Evolutionary conservation across 306 rosid genomes (phyloP), one percentile per base, ranked within the genome.

Genomic region (Medicago lupulina): DNA sequence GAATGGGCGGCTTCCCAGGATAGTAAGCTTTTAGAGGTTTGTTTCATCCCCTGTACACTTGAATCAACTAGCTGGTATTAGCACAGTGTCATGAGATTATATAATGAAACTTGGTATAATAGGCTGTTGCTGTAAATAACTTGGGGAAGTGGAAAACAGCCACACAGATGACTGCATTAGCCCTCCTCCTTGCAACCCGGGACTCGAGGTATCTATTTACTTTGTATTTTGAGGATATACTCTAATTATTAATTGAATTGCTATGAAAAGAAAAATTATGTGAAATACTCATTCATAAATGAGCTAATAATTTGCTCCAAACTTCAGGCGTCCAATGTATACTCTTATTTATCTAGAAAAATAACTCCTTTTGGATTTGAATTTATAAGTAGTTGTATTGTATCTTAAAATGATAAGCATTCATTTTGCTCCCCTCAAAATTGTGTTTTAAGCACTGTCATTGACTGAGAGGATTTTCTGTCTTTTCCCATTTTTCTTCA

Each of bases 141-240:
- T 89, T 92, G 98, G 99, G 98, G 31, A 96, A 96, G 92, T 96
- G 97, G 98, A 96, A 96, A 89, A 96, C 99, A 62, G 98, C 99
- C 54, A 77, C 99, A 21, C 98, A 96, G 85, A 96, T 96, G 99
- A 83, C 86, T 11, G 97, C 99, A 0, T 72, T 92, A 76, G 91
- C 98, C 60, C 81, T 88, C 86, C 99, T 96, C 71, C 89, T 96
- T 16, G 98, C 96, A 0, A 86, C 92, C 83, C 91, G 98, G 71
- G 98, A 90, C 86, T 82, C 85, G 88, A 92, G 99, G 99, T 96
- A 50, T 47, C 25, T 7, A 4, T 67, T 13, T 7, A 43, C 77
- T 77, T 54, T 57, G 5, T 11, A 11, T 43, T 70, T 58, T 58
- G 60, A 61, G 70, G 66, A 65, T 76, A 68, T 74, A 15, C 72